A percentile compares a stretch with the other conserved stretches of the same genome.
These are phyloP conservation scores for Ichthyophthirius multifiliis DNA, from an alignment of 169 alveolate genomes.

Conservation along the genomic window DNA sequence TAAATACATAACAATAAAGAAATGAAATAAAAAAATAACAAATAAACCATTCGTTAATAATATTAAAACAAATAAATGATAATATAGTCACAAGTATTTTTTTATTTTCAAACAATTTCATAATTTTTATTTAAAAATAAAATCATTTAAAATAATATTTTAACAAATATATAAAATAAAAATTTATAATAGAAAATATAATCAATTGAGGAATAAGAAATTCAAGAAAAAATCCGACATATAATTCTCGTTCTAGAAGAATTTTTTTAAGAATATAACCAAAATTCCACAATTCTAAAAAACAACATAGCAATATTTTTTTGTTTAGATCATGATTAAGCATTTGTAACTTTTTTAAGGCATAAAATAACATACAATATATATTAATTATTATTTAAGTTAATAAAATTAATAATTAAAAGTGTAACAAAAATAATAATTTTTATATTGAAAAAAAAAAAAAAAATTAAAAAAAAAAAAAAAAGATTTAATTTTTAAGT, in stretches of 20 bases:
- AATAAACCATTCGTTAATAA: too few species aligned
- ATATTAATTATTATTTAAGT: not conserved
- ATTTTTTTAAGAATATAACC: not conserved
- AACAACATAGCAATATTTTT: not conserved
- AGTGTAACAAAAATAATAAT: not conserved
- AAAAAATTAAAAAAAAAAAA: not conserved
- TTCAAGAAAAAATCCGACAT: not conserved
- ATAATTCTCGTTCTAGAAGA: not conserved
- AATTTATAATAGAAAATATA: too few species aligned
- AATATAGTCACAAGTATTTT: too few species aligned
- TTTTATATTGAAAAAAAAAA: not conserved
- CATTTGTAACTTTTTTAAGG: not conserved
- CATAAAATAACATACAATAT: not conserved
- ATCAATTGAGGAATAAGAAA: conserved; percentile 1
- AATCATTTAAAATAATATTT: too few species aligned
- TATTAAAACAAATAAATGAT: too few species aligned
- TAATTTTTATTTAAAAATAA: too few species aligned
- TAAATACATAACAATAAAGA: too few species aligned
- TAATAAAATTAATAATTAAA: not conserved
- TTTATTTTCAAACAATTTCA: too few species aligned
- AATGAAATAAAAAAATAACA: too few species aligned
- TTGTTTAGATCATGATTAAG: not conserved
- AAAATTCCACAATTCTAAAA: not conserved
- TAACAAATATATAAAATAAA: too few species aligned
- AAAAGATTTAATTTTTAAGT: not conserved